These are phyloP conservation scores for Sphaceloma murrayae DNA, from an alignment of 2,329 filamentous ascomycete genomes.

Conservation along the genomic window DNA sequence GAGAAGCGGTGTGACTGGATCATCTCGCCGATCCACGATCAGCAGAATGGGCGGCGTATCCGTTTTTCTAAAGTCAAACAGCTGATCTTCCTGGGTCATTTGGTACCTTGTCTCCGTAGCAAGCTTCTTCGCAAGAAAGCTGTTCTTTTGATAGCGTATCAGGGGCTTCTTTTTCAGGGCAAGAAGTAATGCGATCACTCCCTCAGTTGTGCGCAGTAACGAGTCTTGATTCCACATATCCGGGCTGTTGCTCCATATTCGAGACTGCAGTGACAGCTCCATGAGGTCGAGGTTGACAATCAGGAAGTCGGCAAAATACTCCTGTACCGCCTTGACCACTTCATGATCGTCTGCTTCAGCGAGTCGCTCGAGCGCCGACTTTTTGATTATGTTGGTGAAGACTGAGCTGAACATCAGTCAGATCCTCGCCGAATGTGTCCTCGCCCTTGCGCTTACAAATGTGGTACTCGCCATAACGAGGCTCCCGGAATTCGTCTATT, in stretches of 20 bases:
- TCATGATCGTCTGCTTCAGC: conserved; percentile 97
- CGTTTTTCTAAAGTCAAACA: conserved; percentile 91
- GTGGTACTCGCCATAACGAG: conserved; percentile 95
- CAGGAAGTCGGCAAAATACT: conserved; percentile 92
- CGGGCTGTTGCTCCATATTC: conserved; percentile 70
- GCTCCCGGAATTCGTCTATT: conserved; percentile 90
- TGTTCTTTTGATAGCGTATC: conserved; percentile 88
- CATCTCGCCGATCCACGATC: conserved; percentile 82
- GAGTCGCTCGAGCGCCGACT: conserved; percentile 84
- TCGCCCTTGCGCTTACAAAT: conserved; percentile 46
- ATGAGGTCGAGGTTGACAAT: conserved; percentile 93
- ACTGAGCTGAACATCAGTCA: conserved; percentile 39
- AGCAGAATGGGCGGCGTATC: conserved; percentile 91
- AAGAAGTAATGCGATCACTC: conserved; percentile 70
- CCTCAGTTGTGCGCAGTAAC: conserved; percentile 77
- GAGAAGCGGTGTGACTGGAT: conserved; percentile 85
- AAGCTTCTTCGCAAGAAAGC: conserved; percentile 79
- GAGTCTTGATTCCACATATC: conserved; percentile 89
- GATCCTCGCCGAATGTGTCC: conserved; percentile 20
- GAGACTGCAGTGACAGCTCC: conserved; percentile 63
- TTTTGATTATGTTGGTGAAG: conserved; percentile 96
- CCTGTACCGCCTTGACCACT: conserved; percentile 85
- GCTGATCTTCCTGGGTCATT: conserved; percentile 88
- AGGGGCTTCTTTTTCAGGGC: conserved; percentile 94
- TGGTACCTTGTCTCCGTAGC: conserved; percentile 86